Base-by-base conservation (phyloP, 768 basidiomycete genomes). In the Russula abietina region DNA sequence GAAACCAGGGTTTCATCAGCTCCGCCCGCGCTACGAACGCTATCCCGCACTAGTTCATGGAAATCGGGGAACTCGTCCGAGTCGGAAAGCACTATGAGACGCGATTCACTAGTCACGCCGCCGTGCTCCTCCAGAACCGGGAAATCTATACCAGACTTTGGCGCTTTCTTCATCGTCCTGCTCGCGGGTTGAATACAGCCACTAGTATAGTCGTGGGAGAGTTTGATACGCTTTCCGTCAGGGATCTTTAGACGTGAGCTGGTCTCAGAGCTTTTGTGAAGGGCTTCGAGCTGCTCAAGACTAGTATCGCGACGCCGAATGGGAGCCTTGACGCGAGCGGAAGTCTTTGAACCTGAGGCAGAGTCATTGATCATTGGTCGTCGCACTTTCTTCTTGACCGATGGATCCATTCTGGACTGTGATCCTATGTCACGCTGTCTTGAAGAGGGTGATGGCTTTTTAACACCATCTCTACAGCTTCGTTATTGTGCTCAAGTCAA, bases 381-480 rank as follows among this genome's bases (percentile, higher is more conserved):
- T n/a, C 30, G 62, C 32, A 19, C 22, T 43, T 57, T 60, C 55
- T 32, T 57, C 59, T 45, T 33, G n/a, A 4, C 45, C 51, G 55
- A 41, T 17, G 41, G 12, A 36, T 45, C 33, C 41, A 12, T 33
- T 48, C 59, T 19, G 41, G 24, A 24, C 38, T 53, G 65, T 5
- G 61, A 57, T 65, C 64, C 41, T 36, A 45, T 68, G 67, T 36
- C 46, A 62, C 60, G 59, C 66, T 72, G 76, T 65, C 75, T 80
- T 30, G 73, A 65, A 49, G 67, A 57, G 54, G 77, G 65, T 66
- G 80, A 80, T 28, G 85, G 84, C 56, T 81, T 83, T 16, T 72
- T 66, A 14, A 87, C 68, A 1, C 91, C 91, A 26, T 91, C 86
- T 41, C 84, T 81, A 68, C 91, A 92, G 70, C 91, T 93, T 66